These are phyloP conservation scores for Hemisphaericaspora xylofermentans DNA, from an alignment of 1,139 yeast genomes.

Conservation along the genomic window DNA sequence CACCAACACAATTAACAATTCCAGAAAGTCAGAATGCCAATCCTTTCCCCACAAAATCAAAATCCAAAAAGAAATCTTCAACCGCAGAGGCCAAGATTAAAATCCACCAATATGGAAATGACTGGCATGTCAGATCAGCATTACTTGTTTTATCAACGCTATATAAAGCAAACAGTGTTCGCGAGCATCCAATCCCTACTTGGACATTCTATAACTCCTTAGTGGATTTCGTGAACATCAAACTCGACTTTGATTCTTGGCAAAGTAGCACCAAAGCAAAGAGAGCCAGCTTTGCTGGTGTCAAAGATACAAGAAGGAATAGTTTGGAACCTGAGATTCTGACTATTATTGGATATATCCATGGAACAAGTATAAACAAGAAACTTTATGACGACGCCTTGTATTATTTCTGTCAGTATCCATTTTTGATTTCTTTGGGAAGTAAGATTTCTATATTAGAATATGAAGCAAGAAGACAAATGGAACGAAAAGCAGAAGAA, in stretches of 20 bases:
- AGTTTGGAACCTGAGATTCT: conserved; percentile 30
- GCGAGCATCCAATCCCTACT: conserved; percentile 41
- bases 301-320: conserved; percentile 4
- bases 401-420: conserved; percentile 75
- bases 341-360: conserved; percentile 47
- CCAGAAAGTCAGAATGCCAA: conserved; percentile 11
- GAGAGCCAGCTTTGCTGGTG: conserved; percentile 10
- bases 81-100: conserved; percentile 46
- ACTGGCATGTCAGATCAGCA: conserved; percentile 78
- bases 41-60: conserved; percentile 13
- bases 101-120: conserved; percentile 65
- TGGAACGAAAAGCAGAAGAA: conserved; percentile 88
- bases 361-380: conserved; percentile 32
- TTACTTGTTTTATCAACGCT: conserved; percentile 57
- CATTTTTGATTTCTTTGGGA: conserved; percentile 79
- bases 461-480: conserved; percentile 75
- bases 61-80: conserved; percentile 17
- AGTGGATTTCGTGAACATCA: conserved; percentile 76
- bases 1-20: conserved; percentile 7
- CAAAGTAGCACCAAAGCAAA: conserved; percentile 36
- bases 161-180: conserved; percentile 50
- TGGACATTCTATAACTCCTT: conserved; percentile 74
- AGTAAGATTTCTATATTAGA: conserved; percentile 78
- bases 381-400: conserved; percentile 25
- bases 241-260: conserved; percentile 85